Evolutionary conservation across 1,284 basidiomycete genomes (phyloP), one percentile per base, ranked within the genome.

Genomic region (Agaricales sp.): DNA sequence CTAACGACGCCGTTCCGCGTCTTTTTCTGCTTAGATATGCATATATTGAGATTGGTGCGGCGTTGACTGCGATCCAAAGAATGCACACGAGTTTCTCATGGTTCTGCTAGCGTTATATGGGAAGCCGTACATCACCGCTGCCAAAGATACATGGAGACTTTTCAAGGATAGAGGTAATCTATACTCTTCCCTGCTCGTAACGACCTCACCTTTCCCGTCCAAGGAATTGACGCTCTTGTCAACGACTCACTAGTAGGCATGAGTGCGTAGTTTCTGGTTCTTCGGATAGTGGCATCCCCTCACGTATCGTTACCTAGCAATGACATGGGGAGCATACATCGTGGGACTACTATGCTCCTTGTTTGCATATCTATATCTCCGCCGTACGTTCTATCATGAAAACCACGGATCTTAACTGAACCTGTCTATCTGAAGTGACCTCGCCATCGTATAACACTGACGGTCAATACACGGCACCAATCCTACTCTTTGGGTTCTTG

Each of bases 61-160:
- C 41, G 2, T 43, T 44, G 14, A 23, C 43, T 39, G 11, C 24
- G 2, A 2, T 19, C 2, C 26, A 6, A 25, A n/a, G n/a, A n/a
- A n/a, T n/a, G 30, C 24, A 46, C 21, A 46, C 18, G 19, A 20
- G 3, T 21, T 35, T 20, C 16, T 18, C 2, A 20, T 8, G 38
- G 24, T 16, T 51, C 26, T 22, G 46, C 43, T 55, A 81, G 85
- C 88, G 0, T 69, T 94, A 2, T 94, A 92, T 62, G 92, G 92
- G 20, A 94, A 95, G 66, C 68, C 81, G 1, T 95, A 94, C 59
- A 76, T 92, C 48, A 61, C 70, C 14, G 92, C 92, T n/a, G 89
- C 92, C 2, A 92, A 88, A 64, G 89, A 92, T 61, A 92, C 92
- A 0, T 95, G 89, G 89, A 73, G 75, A n/a, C 62, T 93, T 49